Evolutionary conservation across 805 yeast species (phyloP), one percentile per base, ranked within the genome.

Genomic region (Scheffersomyces lignosus): DNA sequence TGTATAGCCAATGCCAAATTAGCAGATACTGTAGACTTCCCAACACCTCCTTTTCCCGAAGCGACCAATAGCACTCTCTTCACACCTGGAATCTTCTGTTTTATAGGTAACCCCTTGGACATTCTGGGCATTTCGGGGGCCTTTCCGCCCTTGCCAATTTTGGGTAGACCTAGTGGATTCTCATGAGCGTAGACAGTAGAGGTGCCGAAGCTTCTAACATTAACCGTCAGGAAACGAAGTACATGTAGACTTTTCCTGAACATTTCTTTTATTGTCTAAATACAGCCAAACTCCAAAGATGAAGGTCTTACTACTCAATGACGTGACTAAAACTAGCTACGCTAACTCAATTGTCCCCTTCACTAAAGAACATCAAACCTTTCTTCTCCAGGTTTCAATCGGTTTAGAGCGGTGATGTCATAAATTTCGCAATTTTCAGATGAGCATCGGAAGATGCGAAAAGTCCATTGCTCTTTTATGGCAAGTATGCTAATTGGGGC

Each of bases 41-140:
- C 91, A 8, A 84, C 91, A 0, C 91, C 91, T 3, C 91, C 91
- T 53, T 84, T 84, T 3, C 87, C 87, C 2, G 89, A 81, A 0
- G 88, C 72, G 0, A 84, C 89, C 2, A 86, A 69, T 1, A 87
- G 44, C 2, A 86, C 71, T 34, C 73, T 78, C 5, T 67, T 60
- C 2, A 84, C 91, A n/a, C 76, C 76, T 0, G 81, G 76, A 22
- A 87, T 75, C 13, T 60, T 58, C 40, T 71, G 77, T 39, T 66
- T 73, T 7, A 78, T 58, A 0, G 87, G 86, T 1, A 82, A 53
- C 1, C 82, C 81, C 18, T 73, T 69, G 5, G 77, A 64, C 59
- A 70, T 66, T 23, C 71, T 56, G 15, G 72, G 70, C 25, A 56
- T 48, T 18, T 49, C 60, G 24, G 67, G 70, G 41, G 43, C 23